Conservation (phyloP, 2,329 filamentous ascomycete genomes). For the Rhinocladiella similis region DNA sequence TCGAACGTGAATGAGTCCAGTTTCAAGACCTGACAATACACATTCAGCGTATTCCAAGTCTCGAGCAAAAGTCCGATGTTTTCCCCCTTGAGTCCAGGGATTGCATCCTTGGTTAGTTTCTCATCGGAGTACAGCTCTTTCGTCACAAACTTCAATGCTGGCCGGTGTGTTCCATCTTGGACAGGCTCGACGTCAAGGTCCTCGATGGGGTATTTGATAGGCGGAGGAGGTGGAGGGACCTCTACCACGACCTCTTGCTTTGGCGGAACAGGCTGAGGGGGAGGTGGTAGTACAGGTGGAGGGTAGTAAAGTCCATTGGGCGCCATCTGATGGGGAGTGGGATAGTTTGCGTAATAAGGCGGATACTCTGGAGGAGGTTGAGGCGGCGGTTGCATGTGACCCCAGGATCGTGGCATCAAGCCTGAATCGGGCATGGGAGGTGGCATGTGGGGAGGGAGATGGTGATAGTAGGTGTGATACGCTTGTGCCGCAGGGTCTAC, state of each 20-base stretch:
- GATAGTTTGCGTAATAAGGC: conserved; percentile 9
- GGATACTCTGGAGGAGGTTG: conserved; percentile 6
- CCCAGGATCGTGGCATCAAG: conserved; percentile 33
- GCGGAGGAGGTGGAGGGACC: conserved; percentile 65
- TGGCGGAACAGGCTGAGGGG: conserved; percentile 7
- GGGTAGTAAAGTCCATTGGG: conserved; percentile 33
- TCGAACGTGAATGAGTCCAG: conserved; percentile 98
- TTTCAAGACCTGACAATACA: conserved; percentile 94
- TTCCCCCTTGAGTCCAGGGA: conserved; percentile 71
- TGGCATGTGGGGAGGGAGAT: conserved; percentile 39
- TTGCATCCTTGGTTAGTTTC: conserved; percentile 46
- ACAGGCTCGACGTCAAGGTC: conserved; percentile 79
- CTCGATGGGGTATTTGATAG: conserved; percentile 92
- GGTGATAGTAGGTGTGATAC: conserved; percentile 48
- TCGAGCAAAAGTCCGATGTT: conserved; percentile 85
- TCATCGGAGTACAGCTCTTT: conserved; percentile 50
- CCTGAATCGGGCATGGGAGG: conserved; percentile 46
- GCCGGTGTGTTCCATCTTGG: conserved; percentile 64
- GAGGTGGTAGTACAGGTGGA: conserved; percentile 10
- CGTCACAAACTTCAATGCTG: conserved; percentile 75
- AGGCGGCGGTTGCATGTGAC: conserved; percentile 21
- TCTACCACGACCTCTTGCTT: conserved; percentile 27
- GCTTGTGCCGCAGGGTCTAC: conserved; percentile 48
- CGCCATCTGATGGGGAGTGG: conserved; percentile 28
- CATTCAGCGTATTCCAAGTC: conserved; percentile 94